A percentile compares a stretch with the other conserved stretches of the same genome.
Evolutionary conservation across 768 basidiomycete genomes (phyloP).

Genomic region (Porpolomopsis calyptriformis): DNA sequence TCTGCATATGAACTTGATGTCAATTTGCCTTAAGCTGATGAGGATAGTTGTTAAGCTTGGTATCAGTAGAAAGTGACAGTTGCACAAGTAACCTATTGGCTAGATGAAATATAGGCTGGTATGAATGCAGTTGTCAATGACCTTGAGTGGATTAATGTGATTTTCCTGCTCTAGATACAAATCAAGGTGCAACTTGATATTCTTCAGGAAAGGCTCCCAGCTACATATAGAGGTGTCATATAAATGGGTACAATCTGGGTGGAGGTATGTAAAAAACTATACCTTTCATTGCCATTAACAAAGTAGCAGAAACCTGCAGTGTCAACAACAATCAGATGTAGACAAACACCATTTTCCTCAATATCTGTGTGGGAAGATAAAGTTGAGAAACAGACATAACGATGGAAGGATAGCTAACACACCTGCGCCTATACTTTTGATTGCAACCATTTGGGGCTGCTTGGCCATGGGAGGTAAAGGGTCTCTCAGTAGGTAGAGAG

Average conservation of each 20-base stretch:
- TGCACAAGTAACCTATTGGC: slow-evolving; percentile 95
- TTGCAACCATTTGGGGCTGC: slow-evolving; percentile 85
- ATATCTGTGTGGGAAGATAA: slow-evolving; percentile 48
- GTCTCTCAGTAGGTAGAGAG: slow-evolving; percentile 84
- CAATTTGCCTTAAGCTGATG: slow-evolving; percentile 85
- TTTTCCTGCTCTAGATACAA: slow-evolving; percentile 98
- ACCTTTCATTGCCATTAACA: slow-evolving; percentile 99
- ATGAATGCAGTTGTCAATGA: slow-evolving; percentile 94
- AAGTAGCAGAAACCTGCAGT: slow-evolving; percentile 99
- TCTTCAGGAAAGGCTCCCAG: slow-evolving; percentile 98
- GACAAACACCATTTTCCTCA: slow-evolving; percentile 94
- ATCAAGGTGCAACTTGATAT: slow-evolving; percentile 96
- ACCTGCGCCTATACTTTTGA: slow-evolving; percentile 98
- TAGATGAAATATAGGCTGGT: slow-evolving; percentile 99
- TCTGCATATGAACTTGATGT: slow-evolving; percentile 98
- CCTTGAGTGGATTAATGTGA: slow-evolving; percentile 88
- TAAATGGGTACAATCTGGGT: slow-evolving; percentile 10
- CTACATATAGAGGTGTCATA: slow-evolving; percentile 40
- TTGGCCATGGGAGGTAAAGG: slow-evolving; percentile 78
- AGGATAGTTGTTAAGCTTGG: slow-evolving; percentile 7
- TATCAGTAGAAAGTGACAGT: slow-evolving; percentile 7
- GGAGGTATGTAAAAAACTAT: slow-evolving; percentile 14
- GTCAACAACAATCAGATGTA: slow-evolving; percentile 95
- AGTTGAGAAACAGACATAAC: slow-evolving; percentile 10
- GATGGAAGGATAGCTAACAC: too few species aligned